phyloP scores from a whole-genome alignment of 768 basidiomycete species.

The Tremella fuciformis region DNA sequence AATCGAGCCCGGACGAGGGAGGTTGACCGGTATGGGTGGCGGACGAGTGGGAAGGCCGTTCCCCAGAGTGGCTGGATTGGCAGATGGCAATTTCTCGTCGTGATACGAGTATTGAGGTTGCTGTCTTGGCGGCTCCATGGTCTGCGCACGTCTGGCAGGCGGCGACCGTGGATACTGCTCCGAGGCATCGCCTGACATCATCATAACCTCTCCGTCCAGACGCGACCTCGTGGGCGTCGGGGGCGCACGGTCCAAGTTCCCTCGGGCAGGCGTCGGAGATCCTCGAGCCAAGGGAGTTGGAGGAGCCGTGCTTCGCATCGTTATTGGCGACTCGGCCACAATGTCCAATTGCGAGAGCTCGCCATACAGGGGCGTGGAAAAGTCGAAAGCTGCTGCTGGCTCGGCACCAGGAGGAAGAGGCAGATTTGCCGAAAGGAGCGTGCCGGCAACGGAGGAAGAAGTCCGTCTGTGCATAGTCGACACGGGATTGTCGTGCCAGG shows the following conservation, averaged over 20 bases:
- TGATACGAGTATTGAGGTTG: no score
- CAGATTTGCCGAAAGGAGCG: constrained; percentile 4
- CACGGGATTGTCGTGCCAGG: constrained; percentile 24
- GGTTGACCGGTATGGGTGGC: constrained; percentile 15
- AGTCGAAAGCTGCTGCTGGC: constrained; percentile 26
- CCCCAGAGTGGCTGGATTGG: no score
- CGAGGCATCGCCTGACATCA: no score
- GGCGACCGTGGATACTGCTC: no score
- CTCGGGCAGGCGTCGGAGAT: constrained; percentile 2
- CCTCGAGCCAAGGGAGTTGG: constrained; percentile 2
- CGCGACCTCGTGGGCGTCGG: no score
- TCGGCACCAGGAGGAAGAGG: constrained; percentile 34
- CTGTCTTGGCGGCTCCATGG: no score
- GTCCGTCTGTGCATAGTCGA: constrained; percentile 6
- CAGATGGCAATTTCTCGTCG: no score
- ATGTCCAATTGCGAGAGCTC: constrained; percentile 16
- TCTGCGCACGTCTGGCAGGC: no score
- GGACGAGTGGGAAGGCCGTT: background rate
- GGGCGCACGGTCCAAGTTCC: background rate
- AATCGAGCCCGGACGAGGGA: constrained; percentile 11
- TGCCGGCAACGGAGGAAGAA: background rate
- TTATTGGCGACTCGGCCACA: background rate
- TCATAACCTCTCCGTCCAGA: no score
- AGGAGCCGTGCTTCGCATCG: constrained; percentile 1
- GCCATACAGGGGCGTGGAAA: constrained; percentile 12